A percentile compares a stretch with the other conserved stretches of the same genome.
phyloP scores from a whole-genome alignment of 345 rosid species.

The Melastoma malabathricum region DNA sequence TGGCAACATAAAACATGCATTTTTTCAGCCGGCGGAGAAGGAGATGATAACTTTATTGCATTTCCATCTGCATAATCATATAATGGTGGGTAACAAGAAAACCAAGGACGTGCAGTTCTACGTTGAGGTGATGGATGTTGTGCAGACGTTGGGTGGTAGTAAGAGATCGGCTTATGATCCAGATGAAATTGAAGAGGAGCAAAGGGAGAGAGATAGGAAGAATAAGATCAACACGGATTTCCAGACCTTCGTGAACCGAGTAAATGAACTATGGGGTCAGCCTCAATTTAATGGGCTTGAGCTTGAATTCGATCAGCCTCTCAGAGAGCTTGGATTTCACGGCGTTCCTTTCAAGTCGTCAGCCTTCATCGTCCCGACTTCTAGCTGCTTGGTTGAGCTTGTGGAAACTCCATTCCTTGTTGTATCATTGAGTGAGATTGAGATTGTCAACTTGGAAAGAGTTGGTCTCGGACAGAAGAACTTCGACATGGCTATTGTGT shows the following conservation, averaged over 20 bases:
- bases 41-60: conserved; percentile 85
- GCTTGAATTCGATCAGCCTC: conserved; percentile 94
- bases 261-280: conserved; percentile 79
- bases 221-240: conserved; percentile 84
- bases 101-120: conserved; percentile 92
- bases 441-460: conserved; percentile 93
- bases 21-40: conserved; percentile 92
- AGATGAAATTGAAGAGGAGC: conserved; percentile 90
- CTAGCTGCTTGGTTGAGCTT: conserved; percentile 82
- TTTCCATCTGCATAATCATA: conserved; percentile 86
- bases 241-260: conserved; percentile 66
- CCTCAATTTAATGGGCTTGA: conserved; percentile 65
- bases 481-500: conserved; percentile 83
- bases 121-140: conserved; percentile 88
- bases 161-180: conserved; percentile 94
- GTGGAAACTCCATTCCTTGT: conserved; percentile 74
- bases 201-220: conserved; percentile 75
- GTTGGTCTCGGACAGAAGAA: conserved; percentile 87
- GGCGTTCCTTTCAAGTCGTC: conserved; percentile 81
- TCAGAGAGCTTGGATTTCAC: conserved; percentile 86
- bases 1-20: conserved; percentile 75
- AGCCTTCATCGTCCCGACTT: conserved; percentile 78
- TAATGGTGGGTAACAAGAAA: conserved; percentile 89
- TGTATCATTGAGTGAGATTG: conserved; percentile 75
- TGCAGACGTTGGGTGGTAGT: conserved; percentile 78